Evolutionary conservation across 495 filamentous ascomycete genomes (phyloP).

Genomic region (Penicillium samsonianum): DNA sequence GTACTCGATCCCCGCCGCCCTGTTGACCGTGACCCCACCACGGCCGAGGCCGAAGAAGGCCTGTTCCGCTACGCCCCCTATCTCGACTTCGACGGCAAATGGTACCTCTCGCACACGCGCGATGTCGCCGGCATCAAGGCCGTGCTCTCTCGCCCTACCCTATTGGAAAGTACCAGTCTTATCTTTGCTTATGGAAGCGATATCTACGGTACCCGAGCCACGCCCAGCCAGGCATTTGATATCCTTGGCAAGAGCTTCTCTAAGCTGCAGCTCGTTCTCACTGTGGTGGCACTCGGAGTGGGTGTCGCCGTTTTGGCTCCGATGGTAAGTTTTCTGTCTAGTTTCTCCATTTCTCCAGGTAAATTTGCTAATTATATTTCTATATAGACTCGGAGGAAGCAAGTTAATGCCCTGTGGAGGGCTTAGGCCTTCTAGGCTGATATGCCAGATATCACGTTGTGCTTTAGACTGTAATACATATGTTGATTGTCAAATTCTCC

Average conservation of each 20-base stretch:
- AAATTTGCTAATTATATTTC: conserved; percentile 17
- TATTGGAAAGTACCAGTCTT: conserved; percentile 91
- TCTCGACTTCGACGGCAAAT: conserved; percentile 82
- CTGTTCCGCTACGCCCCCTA: conserved; percentile 71
- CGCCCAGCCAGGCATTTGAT: conserved; percentile 86
- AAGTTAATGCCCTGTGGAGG: conserved; percentile 47
- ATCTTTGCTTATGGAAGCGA: conserved; percentile 88
- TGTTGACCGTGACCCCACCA: conserved; percentile 77
- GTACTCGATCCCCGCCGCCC: conserved; percentile 87
- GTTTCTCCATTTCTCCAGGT: background rate
- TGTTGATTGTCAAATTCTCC: background rate
- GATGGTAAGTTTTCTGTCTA: conserved; percentile 61
- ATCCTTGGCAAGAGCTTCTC: conserved; percentile 90
- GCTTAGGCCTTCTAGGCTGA: conserved; percentile 10
- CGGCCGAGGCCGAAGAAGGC: conserved; percentile 80
- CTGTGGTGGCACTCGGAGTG: conserved; percentile 72
- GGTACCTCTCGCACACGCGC: conserved; percentile 77
- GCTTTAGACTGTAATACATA: conserved; percentile 13
- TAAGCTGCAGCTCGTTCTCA: conserved; percentile 79
- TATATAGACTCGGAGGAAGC: conserved; percentile 44
- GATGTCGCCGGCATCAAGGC: conserved; percentile 75
- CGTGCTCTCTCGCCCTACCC: conserved; percentile 70
- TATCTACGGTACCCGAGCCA: conserved; percentile 80
- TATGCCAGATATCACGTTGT: conserved; percentile 1
- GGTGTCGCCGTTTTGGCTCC: conserved; percentile 79